Evolutionary conservation across 2,329 filamentous ascomycete species (phyloP).

Genomic region (Trichocomaceae sp.): DNA sequence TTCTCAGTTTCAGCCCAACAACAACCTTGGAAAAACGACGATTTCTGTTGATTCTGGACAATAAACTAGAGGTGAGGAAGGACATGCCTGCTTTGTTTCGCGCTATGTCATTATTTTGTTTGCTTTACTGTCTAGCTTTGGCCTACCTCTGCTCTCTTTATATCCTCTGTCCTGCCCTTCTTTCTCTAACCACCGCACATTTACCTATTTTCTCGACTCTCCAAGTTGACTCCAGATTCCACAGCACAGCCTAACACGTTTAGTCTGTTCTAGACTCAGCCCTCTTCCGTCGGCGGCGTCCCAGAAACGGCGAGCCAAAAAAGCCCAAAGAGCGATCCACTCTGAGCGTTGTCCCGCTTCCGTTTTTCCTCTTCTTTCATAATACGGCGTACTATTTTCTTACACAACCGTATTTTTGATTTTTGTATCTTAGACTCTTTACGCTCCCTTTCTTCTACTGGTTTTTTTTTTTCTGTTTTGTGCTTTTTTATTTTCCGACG

Average conservation of each 20-base stretch:
- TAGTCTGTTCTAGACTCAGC: not conserved
- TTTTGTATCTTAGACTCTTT: not conserved
- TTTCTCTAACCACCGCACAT: not conserved
- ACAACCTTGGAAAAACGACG: not conserved
- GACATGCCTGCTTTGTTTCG: not conserved
- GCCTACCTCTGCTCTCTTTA: not conserved
- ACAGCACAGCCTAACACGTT: too few species aligned
- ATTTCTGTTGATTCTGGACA: not conserved
- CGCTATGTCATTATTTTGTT: not conserved
- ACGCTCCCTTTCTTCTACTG: too few species aligned
- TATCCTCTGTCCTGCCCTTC: not conserved
- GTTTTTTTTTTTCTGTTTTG: conserved; percentile 7
- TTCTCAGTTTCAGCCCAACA: not conserved
- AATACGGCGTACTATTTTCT: not conserved
- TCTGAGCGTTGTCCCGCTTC: not conserved
- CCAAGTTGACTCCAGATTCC: not conserved
- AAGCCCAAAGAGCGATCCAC: not conserved
- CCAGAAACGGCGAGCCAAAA: not conserved
- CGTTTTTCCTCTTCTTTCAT: not conserved
- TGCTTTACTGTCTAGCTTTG: not conserved
- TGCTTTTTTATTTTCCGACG: conserved; percentile 14
- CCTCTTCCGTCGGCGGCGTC: not conserved
- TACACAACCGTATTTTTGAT: not conserved
- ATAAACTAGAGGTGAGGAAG: not conserved
- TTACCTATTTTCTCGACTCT: not conserved